Conservation (phyloP, 371 early-diverging fungal genomes). For the Chytridiales sp. region DNA sequence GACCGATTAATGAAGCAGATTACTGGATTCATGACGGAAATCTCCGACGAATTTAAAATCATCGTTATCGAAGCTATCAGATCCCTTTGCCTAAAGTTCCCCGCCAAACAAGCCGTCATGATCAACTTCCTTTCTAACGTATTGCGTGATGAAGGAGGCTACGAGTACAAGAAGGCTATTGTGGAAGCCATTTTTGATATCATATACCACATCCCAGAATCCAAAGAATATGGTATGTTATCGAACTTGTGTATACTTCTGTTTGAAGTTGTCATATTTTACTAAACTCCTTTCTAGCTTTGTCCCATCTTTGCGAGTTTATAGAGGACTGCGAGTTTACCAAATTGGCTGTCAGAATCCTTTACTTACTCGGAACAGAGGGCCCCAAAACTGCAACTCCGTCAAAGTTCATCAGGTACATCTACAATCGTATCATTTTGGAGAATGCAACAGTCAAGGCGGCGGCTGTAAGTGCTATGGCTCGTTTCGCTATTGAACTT, state of each 20-base stretch:
- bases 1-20: constrained; percentile 98
- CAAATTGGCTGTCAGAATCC: constrained; percentile 91
- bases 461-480: constrained; percentile 94
- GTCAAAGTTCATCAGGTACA: constrained; percentile 93
- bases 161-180: constrained; percentile 92
- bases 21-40: constrained; percentile 93
- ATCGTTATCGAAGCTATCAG: constrained; percentile 97
- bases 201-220: constrained; percentile 87
- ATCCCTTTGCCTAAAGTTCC: constrained; percentile 94
- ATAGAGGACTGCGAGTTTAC: constrained; percentile 99
- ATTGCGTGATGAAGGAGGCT: constrained; percentile 96
- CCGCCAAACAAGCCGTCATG: constrained; percentile 90
- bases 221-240: constrained; percentile 78
- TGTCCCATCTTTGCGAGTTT: constrained; percentile 96
- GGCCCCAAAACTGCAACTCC: constrained; percentile 91
- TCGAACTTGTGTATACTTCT: not conserved
- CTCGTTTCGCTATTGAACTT: constrained; percentile 86
- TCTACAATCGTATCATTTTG: constrained; percentile 97
- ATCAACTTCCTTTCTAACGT: constrained; percentile 87
- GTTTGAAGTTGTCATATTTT: not conserved
- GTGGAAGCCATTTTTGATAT: constrained; percentile 97
- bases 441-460: constrained; percentile 96
- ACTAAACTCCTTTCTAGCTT: constrained; percentile 50
- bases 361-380: constrained; percentile 91
- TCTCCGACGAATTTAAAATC: constrained; percentile 97